Evolutionary conservation across 2,329 filamentous ascomycete genomes (phyloP), one percentile per base, ranked within the genome.

Genomic region (Fusarium zealandicum): DNA sequence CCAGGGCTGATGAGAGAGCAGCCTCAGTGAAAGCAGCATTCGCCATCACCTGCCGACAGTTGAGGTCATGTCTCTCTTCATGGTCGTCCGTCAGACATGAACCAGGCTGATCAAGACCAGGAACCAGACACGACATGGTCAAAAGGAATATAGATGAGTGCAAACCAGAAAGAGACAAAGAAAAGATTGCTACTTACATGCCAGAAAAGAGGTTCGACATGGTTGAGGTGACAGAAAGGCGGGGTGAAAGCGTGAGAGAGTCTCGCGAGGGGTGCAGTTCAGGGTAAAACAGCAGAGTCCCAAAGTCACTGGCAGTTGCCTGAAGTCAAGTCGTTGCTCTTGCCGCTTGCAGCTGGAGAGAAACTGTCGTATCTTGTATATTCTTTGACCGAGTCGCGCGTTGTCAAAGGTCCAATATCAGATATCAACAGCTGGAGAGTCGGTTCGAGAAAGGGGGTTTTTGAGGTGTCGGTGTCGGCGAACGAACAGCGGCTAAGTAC

Each of bases 121-220:
- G 22, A 25, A 18, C n/a, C 17, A 25, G 18, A 22, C 20, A 13
- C 22, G 20, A 17, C 25, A 50, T 35, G 6, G 13, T 30, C 22
- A 22, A 37, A 20, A 17, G 28, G 44, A 37, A 31, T 18, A 17
- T 20, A 35, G 14, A 27, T 1, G 38, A 37, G 39, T 35, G 25
- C 5, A 33, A 35, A 28, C 17, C 18, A 47, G 42, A 40, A 35
- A 53, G 25, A 32, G 16, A 41, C 27, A 58, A 44, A 17, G 57
- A 48, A 50, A 46, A 59, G 55, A 25, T 5, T 61, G 41, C 50
- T 58, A 82, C 82, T 82, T 77, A 85, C 82, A 85, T 84, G 73
- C 82, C 82, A 68, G 82, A 84, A 71, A 85, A 84, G 66, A 85
- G 75, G 75, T 83, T 84, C 66, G 82, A 84, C 82, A 84, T 85